Percentiles rank a stretch among this genome's conserved stretches.
Evolutionary conservation across 306 rosid species (phyloP).

Genomic region (Castanea sativa): DNA sequence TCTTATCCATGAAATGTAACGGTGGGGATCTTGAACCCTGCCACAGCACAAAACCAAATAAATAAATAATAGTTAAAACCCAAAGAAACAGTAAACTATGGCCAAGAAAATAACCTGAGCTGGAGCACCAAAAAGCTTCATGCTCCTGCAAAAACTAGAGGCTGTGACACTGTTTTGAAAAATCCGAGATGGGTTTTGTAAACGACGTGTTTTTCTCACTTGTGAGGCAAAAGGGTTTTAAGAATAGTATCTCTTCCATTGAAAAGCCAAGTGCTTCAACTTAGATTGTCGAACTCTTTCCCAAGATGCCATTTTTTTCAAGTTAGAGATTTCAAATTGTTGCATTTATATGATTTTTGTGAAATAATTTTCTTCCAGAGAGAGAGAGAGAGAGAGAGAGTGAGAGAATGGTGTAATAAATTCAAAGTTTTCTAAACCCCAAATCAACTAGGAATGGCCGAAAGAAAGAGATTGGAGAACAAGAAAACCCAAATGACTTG

Average conservation of each 20-base stretch:
- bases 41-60: neutral
- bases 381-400: no score
- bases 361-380: neutral
- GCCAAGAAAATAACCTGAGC: slow-evolving; percentile 41
- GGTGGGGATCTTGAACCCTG: slow-evolving; percentile 34
- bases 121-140: slow-evolving; percentile 65
- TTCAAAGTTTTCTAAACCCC: no score
- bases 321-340: neutral
- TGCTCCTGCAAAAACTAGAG: slow-evolving; percentile 25
- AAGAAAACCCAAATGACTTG: neutral
- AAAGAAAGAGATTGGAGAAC: neutral
- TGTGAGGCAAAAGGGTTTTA: slow-evolving; percentile 24
- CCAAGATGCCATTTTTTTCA: slow-evolving; percentile 49
- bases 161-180: slow-evolving; percentile 23
- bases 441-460: no score
- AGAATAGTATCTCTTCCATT: slow-evolving; percentile 34
- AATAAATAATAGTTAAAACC: neutral
- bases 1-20: no score
- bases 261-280: slow-evolving; percentile 28
- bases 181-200: slow-evolving; percentile 13
- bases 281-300: slow-evolving; percentile 50
- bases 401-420: neutral
- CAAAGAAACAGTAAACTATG: neutral
- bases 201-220: slow-evolving; percentile 21
- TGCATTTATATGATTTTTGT: neutral